Percentiles rank a stretch among this genome's conserved stretches.
phyloP scores from a whole-genome alignment of 1,284 basidiomycete species.

The Ganoderma sp. region DNA sequence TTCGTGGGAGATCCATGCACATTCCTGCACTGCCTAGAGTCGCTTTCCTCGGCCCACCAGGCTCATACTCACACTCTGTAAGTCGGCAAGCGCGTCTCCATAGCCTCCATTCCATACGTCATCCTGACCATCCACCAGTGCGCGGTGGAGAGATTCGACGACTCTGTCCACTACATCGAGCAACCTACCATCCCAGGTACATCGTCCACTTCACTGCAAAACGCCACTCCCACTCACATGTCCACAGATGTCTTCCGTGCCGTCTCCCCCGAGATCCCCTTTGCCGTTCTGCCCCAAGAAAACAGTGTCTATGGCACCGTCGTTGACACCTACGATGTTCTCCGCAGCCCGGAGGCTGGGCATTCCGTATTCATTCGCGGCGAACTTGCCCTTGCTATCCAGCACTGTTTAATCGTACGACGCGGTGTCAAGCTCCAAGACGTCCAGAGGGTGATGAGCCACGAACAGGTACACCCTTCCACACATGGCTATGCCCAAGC shows the following conservation, averaged over 20 bases:
- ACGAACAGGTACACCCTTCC: constrained; percentile 65
- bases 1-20: constrained; percentile 19
- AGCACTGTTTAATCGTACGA: constrained; percentile 69
- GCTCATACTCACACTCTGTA: constrained; percentile 82
- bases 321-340: constrained; percentile 70
- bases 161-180: constrained; percentile 56
- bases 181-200: constrained; percentile 61
- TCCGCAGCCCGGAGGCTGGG: constrained; percentile 53
- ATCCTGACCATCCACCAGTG: constrained; percentile 50
- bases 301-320: constrained; percentile 79
- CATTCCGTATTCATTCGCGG: constrained; percentile 58
- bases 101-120: neutral
- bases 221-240: constrained; percentile 5
- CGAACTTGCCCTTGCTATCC: constrained; percentile 61
- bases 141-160: constrained; percentile 61
- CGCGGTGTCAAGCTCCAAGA: constrained; percentile 58
- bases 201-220: constrained; percentile 21
- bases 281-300: constrained; percentile 76
- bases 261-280: constrained; percentile 47
- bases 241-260: constrained; percentile 60
- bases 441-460: constrained; percentile 66
- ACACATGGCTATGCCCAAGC: neutral
- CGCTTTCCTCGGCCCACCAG: constrained; percentile 68
- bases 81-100: constrained; percentile 47
- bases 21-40: constrained; percentile 33